Evolutionary conservation across 2,329 filamentous ascomycete genomes (phyloP).

Genomic region (Trichoderma lentiforme): DNA sequence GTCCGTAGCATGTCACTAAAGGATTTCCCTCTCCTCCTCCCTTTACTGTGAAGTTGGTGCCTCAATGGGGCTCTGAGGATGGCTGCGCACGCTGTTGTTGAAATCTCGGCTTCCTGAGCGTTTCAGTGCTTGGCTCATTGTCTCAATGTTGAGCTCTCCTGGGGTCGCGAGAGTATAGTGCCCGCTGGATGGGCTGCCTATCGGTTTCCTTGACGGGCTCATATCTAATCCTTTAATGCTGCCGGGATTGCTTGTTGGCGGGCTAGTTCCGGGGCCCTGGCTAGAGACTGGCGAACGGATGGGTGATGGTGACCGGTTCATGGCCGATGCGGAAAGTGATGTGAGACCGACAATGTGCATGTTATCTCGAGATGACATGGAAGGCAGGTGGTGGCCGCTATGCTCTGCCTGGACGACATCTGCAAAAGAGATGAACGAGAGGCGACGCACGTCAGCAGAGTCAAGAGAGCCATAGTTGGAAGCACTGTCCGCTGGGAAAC

Average conservation of each 20-base stretch:
- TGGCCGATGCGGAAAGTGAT: constrained; percentile 48
- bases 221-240: constrained; percentile 73
- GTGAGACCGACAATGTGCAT: constrained; percentile 67
- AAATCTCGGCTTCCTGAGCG: constrained; percentile 79
- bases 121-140: constrained; percentile 84
- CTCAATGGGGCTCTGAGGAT: constrained; percentile 57
- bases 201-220: constrained; percentile 56
- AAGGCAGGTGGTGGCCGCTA: constrained; percentile 51
- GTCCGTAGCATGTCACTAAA: background rate
- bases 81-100: constrained; percentile 54
- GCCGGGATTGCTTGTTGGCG: constrained; percentile 71
- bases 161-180: constrained; percentile 45
- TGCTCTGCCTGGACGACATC: constrained; percentile 90
- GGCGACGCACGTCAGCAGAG: constrained; percentile 68
- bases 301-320: constrained; percentile 74
- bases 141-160: constrained; percentile 81
- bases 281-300: constrained; percentile 76
- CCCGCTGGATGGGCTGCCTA: constrained; percentile 62
- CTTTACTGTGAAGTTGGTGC: constrained; percentile 29
- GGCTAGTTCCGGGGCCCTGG: constrained; percentile 63
- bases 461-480: constrained; percentile 79
- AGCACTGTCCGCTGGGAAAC: constrained; percentile 54
- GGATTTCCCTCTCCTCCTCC: background rate
- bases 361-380: constrained; percentile 60
- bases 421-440: constrained; percentile 96